These are phyloP conservation scores for Isoetes engelmannii DNA, from an alignment of 83 land plant species.

Conservation along the genomic window DNA sequence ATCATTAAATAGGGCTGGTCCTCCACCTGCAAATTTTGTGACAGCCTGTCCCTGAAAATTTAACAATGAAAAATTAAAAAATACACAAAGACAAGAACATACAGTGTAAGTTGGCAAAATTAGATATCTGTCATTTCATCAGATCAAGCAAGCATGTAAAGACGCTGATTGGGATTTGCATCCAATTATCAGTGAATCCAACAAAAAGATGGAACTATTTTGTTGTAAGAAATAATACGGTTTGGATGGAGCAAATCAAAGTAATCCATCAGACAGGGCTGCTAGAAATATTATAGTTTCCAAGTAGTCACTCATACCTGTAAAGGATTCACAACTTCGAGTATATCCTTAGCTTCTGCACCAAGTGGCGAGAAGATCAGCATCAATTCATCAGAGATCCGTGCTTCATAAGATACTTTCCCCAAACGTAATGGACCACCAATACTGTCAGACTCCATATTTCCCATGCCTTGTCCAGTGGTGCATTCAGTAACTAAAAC, in stretches of 20 bases:
- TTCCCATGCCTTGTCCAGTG: slow-evolving; percentile 30
- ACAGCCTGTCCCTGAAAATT: slow-evolving; percentile 30
- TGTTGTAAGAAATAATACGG: background rate
- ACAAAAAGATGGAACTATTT: background rate
- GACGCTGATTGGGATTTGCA: background rate
- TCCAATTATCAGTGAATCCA: background rate
- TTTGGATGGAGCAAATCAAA: too few species aligned
- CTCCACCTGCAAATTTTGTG: slow-evolving; percentile 26
- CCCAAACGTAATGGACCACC: slow-evolving; percentile 45
- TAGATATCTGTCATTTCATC: background rate
- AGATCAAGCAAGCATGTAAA: background rate
- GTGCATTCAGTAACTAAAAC: slow-evolving; percentile 52
- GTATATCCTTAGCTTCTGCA: slow-evolving; percentile 54
- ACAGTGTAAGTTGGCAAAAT: background rate
- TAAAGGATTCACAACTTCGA: slow-evolving; percentile 29
- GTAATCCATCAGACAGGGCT: too few species aligned
- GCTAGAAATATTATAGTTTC: too few species aligned
- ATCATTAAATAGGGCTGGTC: slow-evolving; percentile 28
- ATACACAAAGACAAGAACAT: background rate
- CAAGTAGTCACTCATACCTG: slow-evolving; percentile 42
- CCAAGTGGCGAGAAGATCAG: slow-evolving; percentile 53
- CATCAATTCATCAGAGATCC: slow-evolving; percentile 44
- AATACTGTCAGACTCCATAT: slow-evolving; percentile 15
- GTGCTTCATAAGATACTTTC: slow-evolving; percentile 54
- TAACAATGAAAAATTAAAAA: background rate